Evolutionary conservation across 2,329 filamentous ascomycete species (phyloP).

Genomic region (Penicillium olsonii): DNA sequence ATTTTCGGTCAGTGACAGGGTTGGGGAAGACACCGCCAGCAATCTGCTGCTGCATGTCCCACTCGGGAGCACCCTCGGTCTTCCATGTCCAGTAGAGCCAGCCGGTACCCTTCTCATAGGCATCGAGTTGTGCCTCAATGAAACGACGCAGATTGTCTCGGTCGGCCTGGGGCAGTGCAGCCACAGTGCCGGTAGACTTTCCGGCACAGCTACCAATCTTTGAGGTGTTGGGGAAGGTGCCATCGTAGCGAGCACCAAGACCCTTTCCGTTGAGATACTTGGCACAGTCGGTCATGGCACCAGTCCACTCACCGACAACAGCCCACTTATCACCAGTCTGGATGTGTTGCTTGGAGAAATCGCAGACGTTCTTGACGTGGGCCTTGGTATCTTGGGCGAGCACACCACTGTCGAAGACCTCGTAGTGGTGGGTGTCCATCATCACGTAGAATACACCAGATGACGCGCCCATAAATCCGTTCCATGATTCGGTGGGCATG

Average conservation of each 20-base stretch:
- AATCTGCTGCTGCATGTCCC: slow-evolving; percentile 49
- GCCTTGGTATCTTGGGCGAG: slow-evolving; percentile 48
- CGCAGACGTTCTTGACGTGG: slow-evolving; percentile 61
- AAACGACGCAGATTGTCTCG: slow-evolving; percentile 44
- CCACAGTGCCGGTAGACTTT: slow-evolving; percentile 53
- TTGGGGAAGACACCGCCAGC: slow-evolving; percentile 52
- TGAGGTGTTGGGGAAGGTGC: slow-evolving; percentile 50
- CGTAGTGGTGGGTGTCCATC: slow-evolving; percentile 67
- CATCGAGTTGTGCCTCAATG: slow-evolving; percentile 50
- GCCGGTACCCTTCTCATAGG: slow-evolving; percentile 44
- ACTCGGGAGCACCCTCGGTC: slow-evolving; percentile 51
- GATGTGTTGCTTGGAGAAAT: slow-evolving; percentile 51
- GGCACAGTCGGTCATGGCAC: slow-evolving; percentile 64
- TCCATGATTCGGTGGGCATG: slow-evolving; percentile 56
- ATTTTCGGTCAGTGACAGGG: slow-evolving; percentile 36
- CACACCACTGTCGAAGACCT: slow-evolving; percentile 32
- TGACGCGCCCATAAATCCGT: slow-evolving; percentile 58
- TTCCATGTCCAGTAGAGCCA: slow-evolving; percentile 56
- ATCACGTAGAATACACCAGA: slow-evolving; percentile 53
- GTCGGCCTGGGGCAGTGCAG: slow-evolving; percentile 38
- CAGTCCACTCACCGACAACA: slow-evolving; percentile 70
- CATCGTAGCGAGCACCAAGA: slow-evolving; percentile 60
- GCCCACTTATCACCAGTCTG: slow-evolving; percentile 63
- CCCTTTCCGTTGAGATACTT: slow-evolving; percentile 58
- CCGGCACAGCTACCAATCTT: slow-evolving; percentile 58